Base-by-base conservation (phyloP, 2,329 filamentous ascomycete species). In the Cercospora sp. region DNA sequence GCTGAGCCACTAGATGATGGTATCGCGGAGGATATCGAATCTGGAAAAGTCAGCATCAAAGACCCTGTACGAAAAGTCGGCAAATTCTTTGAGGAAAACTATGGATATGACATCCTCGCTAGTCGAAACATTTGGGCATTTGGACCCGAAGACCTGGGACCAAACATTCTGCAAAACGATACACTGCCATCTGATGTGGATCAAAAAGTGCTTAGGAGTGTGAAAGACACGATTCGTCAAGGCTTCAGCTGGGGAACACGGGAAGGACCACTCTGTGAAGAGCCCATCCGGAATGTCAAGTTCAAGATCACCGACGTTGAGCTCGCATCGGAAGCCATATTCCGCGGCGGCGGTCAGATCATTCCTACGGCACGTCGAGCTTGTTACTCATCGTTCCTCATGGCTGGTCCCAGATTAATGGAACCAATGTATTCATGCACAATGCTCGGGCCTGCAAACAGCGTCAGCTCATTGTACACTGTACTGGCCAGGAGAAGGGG, bases 71-170 rank as follows among this genome's bases (percentile, higher is more conserved):
- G 94, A 66, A 94, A 94, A 78, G 95, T 96, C 51, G 94, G 94
- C 75, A 96, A 95, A 76, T 98, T 96, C 83, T 98, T 99, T 76
- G 94, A 98, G 79, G 92, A 97, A 69, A 95, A 93, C 72, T 97
- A 99, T 78, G 94, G 94, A 66, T 99, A 96, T 90, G 95, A 99
- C 81, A 88, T 97, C 75, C 86, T 99, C 70, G 94, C 95, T 13
- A 93, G 92, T 26, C 88, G 95, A 75, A 97, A 94, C 78, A 97
- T 99, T 76, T 99, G 95, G 95, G 95, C 95, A 1, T 99, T 99
- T 81, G 95, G 95, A 2, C 95, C 95, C 3, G 94, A 98, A 67
- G 95, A 99, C 72, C 91, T 89, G 84, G 92, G 94, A 0, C 93
- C 95, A 5, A 99, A 99, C 80, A 95, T 99, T 72, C 83, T 99